phyloP scores from a whole-genome alignment of 768 basidiomycete species.

The Kwoniella mangroviensis region DNA sequence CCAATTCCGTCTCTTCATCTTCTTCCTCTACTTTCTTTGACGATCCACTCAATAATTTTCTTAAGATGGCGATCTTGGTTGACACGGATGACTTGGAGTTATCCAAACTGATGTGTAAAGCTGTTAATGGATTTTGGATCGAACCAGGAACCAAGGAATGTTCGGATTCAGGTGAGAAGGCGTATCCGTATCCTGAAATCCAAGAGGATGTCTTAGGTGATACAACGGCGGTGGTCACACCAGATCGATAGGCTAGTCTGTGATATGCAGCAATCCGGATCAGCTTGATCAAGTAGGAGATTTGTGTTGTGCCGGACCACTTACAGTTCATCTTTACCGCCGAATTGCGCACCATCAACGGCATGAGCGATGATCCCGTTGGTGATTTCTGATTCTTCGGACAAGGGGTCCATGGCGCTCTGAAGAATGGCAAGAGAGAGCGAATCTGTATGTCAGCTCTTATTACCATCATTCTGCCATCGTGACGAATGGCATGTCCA shows the following conservation, averaged over 20 bases:
- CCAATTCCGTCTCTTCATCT: conserved; percentile 60
- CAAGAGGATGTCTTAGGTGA: conserved; percentile 67
- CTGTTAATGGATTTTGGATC: conserved; percentile 66
- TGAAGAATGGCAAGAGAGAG: conserved; percentile 10
- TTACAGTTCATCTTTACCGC: conserved; percentile 72
- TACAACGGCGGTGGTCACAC: conserved; percentile 72
- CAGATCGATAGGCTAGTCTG: conserved; percentile 74
- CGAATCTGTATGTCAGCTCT: no score
- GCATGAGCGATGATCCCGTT: conserved; percentile 64
- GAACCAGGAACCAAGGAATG: conserved; percentile 69
- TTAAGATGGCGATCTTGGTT: conserved; percentile 76
- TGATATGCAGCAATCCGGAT: neutral
- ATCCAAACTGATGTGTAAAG: conserved; percentile 71
- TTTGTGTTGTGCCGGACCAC: conserved; percentile 20
- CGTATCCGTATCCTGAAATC: conserved; percentile 68
- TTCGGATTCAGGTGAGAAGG: conserved; percentile 66
- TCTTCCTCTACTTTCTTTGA: conserved; percentile 34
- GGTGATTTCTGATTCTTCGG: conserved; percentile 57
- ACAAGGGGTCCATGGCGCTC: conserved; percentile 60
- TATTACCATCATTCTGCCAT: no score
- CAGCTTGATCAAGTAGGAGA: neutral
- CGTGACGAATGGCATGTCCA: no score
- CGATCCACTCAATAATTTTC: conserved; percentile 65
- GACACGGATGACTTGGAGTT: conserved; percentile 67
- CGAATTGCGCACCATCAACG: conserved; percentile 74